phyloP scores from a whole-genome alignment of 2,329 filamentous ascomycete species.

The Alternaria angustiovoidea region DNA sequence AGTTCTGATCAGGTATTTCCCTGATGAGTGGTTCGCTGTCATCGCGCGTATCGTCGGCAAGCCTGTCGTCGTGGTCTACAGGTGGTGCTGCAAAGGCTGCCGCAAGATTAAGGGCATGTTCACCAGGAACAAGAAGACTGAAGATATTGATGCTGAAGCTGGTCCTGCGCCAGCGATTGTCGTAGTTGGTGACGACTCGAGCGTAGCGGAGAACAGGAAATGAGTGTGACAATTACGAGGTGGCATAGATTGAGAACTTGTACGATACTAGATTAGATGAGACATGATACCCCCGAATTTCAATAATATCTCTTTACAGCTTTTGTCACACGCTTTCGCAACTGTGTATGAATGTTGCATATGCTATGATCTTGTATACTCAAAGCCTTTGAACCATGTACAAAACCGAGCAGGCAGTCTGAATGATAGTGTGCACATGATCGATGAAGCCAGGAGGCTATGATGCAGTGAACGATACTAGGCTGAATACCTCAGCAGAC shows the following conservation, averaged over 20 bases:
- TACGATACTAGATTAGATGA: background rate
- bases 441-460: accelerated
- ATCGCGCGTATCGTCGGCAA: constrained; percentile 31
- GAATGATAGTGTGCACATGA: too few relatives aligned
- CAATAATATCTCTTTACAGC: too few relatives aligned
- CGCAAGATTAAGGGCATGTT: constrained; percentile 27
- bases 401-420: accelerated
- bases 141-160: constrained; percentile 28
- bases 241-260: background rate
- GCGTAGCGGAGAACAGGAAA: constrained; percentile 7
- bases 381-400: too few relatives aligned
- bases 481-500: too few relatives aligned
- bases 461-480: too few relatives aligned
- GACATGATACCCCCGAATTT: background rate
- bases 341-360: too few relatives aligned
- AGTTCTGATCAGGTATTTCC: constrained; percentile 60
- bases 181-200: constrained; percentile 17
- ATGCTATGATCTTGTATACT: too few relatives aligned
- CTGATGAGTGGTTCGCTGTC: constrained; percentile 52
- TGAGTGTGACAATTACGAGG: background rate
- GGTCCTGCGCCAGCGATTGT: constrained; percentile 29
- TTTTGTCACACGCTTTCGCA: accelerated
- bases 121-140: constrained; percentile 17
- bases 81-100: constrained; percentile 17
- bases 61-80: constrained; percentile 35